These are phyloP conservation scores for Hypoxylon fuscum DNA, from an alignment of 495 filamentous ascomycete species.

Conservation along the genomic window DNA sequence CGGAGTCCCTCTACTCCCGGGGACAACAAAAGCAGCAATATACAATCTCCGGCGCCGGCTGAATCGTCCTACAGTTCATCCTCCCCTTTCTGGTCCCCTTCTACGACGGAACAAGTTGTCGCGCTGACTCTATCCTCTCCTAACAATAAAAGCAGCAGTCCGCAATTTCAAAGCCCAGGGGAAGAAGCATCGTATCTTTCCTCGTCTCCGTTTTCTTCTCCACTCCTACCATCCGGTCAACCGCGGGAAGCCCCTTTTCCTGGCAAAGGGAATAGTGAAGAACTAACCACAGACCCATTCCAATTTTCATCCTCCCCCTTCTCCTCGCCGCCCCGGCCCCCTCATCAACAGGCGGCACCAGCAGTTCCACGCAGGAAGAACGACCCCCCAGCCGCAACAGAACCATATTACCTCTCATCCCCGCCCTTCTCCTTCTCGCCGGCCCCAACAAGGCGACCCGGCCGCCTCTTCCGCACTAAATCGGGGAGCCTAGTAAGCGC, in stretches of 20 bases:
- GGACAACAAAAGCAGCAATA: background rate
- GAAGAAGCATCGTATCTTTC: background rate
- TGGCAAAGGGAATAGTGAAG: too few relatives aligned
- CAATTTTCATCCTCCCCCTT: background rate
- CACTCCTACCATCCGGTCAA: background rate
- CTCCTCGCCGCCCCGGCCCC: background rate
- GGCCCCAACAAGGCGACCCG: slow-evolving; percentile 7
- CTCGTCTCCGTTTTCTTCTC: background rate
- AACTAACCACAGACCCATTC: background rate
- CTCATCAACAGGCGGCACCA: background rate
- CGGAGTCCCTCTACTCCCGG: background rate
- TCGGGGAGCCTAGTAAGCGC: slow-evolving; percentile 35
- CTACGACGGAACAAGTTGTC: background rate
- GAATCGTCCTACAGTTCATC: background rate
- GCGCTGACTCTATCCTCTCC: background rate
- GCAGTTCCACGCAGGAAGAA: background rate
- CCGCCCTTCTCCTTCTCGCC: slow-evolving; percentile 6
- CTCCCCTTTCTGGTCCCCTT: background rate
- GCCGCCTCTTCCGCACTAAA: slow-evolving; percentile 38
- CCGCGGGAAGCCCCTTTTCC: too few relatives aligned
- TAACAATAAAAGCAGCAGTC: background rate
- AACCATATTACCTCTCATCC: slow-evolving; percentile 9
- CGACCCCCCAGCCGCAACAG: slow-evolving; percentile 11
- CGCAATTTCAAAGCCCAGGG: background rate
- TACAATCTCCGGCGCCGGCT: background rate